Evolutionary conservation across 129 eudicot genomes (phyloP).

Genomic region (Saposhnikovia divaricata): DNA sequence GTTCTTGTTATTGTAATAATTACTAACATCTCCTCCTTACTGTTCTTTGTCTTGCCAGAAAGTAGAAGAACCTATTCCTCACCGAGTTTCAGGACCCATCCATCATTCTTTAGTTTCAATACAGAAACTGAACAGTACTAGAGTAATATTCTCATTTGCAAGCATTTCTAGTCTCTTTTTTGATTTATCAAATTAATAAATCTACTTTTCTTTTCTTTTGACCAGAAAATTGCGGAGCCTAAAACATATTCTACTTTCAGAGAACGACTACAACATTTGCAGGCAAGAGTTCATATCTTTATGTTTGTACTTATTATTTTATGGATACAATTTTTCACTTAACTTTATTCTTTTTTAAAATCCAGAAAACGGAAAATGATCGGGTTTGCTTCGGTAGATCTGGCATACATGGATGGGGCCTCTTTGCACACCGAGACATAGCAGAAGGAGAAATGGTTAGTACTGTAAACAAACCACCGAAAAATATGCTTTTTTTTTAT

Average conservation of each 20-base stretch:
- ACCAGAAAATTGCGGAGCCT: slow-evolving; percentile 71
- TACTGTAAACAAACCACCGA: not conserved
- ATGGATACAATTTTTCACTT: slow-evolving; percentile 5
- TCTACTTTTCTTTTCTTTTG: slow-evolving; percentile 4
- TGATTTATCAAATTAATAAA: slow-evolving; percentile 1
- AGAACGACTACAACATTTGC: slow-evolving; percentile 79
- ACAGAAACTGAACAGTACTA: slow-evolving; percentile 48
- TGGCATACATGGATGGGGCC: slow-evolving; percentile 99
- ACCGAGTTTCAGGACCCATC: slow-evolving; percentile 57
- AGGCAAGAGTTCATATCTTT: slow-evolving; percentile 41
- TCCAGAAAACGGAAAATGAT: slow-evolving; percentile 90
- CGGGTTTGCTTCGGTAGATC: slow-evolving; percentile 95
- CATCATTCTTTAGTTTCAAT: slow-evolving; percentile 59
- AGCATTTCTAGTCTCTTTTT: slow-evolving; percentile 6
- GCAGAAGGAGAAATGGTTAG: slow-evolving; percentile 95
- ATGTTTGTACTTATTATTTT: not conserved
- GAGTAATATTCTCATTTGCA: slow-evolving; percentile 31
- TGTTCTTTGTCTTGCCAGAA: slow-evolving; percentile 36
- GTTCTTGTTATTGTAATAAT: not conserved
- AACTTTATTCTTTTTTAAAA: slow-evolving; percentile 13
- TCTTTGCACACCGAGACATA: slow-evolving; percentile 78
- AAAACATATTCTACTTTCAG: slow-evolving; percentile 67
- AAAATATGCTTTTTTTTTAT: slow-evolving; percentile 6
- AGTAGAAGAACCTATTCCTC: slow-evolving; percentile 53
- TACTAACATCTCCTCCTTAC: not conserved